These are phyloP conservation scores for Immersiporthe knoxdaviesiana DNA, from an alignment of 2,329 filamentous ascomycete genomes.

Conservation along the genomic window DNA sequence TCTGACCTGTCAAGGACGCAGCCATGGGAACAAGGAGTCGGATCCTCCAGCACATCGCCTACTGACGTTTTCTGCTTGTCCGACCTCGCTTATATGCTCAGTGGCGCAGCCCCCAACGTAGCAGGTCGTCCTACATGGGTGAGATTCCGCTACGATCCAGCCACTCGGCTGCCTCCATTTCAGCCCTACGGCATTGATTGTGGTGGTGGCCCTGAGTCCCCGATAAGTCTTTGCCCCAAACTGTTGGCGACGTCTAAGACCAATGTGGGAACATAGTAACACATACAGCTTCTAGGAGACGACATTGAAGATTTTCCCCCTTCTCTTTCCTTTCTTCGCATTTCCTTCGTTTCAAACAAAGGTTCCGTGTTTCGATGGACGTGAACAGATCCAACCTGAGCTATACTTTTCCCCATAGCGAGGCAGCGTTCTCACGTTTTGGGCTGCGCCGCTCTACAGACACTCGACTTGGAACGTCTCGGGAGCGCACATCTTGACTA, in stretches of 20 bases:
- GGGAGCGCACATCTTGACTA: neutral
- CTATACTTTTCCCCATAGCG: neutral
- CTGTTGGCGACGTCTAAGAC: neutral
- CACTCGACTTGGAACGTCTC: neutral
- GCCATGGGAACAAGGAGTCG: constrained; percentile 13
- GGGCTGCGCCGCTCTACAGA: neutral
- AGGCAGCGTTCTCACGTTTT: neutral
- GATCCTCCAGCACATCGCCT: constrained; percentile 22
- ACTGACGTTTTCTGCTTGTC: constrained; percentile 16
- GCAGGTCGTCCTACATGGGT: constrained; percentile 13
- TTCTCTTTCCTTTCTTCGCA: too few species aligned
- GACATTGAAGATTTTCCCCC: too few species aligned
- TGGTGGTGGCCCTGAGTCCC: constrained; percentile 5
- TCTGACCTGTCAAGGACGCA: constrained; percentile 20
- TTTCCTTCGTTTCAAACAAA: too few species aligned
- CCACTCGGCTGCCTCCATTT: constrained; percentile 16
- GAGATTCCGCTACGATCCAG: constrained; percentile 18
- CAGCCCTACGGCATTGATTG: constrained; percentile 27
- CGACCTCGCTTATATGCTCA: neutral
- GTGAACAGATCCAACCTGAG: neutral
- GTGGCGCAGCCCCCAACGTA: constrained; percentile 23
- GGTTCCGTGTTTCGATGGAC: neutral
- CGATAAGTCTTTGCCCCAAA: neutral
- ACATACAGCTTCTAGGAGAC: neutral
- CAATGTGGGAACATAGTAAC: neutral